Percentiles rank a stretch among this genome's conserved stretches.
Evolutionary conservation across 139 green algal species (phyloP).

Genomic region (Gonium pectorale): DNA sequence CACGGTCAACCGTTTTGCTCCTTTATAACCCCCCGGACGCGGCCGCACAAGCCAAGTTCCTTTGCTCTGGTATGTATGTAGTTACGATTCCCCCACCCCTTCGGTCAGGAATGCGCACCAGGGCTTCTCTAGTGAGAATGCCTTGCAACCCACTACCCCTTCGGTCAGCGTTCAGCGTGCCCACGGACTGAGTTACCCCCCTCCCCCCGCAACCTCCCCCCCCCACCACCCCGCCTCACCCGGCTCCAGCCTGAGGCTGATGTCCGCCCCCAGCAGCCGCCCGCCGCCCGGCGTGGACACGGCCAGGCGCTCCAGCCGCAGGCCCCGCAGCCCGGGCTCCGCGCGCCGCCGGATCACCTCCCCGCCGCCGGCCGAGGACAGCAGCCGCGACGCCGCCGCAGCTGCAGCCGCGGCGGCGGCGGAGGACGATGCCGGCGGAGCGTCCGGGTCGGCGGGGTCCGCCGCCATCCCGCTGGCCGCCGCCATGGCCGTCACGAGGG

Average conservation of each 20-base stretch:
- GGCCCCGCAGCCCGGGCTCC: not conserved
- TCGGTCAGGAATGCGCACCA: no score
- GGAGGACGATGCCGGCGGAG: not conserved
- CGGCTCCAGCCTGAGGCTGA: constrained; percentile 15
- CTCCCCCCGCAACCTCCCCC: not conserved
- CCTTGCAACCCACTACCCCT: no score
- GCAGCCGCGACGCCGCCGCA: not conserved
- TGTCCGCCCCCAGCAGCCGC: not conserved
- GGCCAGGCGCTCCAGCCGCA: constrained; percentile 14
- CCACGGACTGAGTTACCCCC: no score
- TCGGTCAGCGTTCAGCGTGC: no score
- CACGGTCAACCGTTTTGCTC: no score
- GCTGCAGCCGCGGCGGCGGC: constrained; percentile 1
- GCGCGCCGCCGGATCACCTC: constrained; percentile 15
- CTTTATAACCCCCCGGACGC: no score
- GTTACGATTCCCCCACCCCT: no score
- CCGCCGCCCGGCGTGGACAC: not conserved
- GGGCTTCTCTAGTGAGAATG: no score
- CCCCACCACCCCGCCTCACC: constrained; percentile 21
- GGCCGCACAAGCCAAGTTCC: no score
- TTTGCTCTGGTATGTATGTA: no score
- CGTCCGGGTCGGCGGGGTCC: not conserved
- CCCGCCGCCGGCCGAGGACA: constrained; percentile 2
- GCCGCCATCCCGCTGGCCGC: constrained; percentile 9
- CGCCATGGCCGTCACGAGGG: constrained; percentile 81